Base-by-base conservation (phyloP, 2,329 filamentous ascomycete genomes). In the Botrytis porri region DNA sequence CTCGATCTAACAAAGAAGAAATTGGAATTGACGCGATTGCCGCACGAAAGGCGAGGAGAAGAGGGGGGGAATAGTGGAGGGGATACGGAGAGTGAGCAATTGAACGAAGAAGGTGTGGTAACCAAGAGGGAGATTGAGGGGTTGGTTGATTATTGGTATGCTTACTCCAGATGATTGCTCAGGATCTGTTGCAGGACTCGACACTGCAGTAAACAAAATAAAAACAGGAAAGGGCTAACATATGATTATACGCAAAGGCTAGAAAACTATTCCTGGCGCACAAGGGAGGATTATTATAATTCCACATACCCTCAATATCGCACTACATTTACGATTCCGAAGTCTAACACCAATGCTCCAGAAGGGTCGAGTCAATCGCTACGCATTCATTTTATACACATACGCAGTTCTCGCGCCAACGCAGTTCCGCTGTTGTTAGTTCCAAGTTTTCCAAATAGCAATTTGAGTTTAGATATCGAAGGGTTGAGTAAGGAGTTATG, bases 1-100 rank as follows among this genome's bases (percentile, higher is more conserved):
- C 84, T 93, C 1, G 87, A 91, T 63, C 84, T 92, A 74, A 93
- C 90, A 9, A 86, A 84, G 78, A 87, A 88, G 80, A 93, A 93
- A 80, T 84, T 93, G 16, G 88, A 92, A 78, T 84, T 92, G 63
- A 89, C 89, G 35, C 84, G 90, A 73, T 81, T 92, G 43, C 90
- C 90, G 59, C 87, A 89, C 77, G 89, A 91, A 76, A 63, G 72
- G 39, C 67, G 45, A 25, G 60, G 54, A 4, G 57, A 48, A 43
- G 48, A 66, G 16, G 45, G 20, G 10, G 60, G 35, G 22, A 32
- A 71, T 29, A 54, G 45, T 18, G 57, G 45, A 14, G 57, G 43
- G 6, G 32, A 69, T 32, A 54, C 10, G 5, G 60, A 65, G 45
- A 48, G 35, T 43, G 72, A 64, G 41, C 43, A 45, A 20, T n/a